A percentile compares a stretch with the other conserved stretches of the same genome.
phyloP scores from a whole-genome alignment of 805 yeast species.

The Suhomyces faveliae region DNA sequence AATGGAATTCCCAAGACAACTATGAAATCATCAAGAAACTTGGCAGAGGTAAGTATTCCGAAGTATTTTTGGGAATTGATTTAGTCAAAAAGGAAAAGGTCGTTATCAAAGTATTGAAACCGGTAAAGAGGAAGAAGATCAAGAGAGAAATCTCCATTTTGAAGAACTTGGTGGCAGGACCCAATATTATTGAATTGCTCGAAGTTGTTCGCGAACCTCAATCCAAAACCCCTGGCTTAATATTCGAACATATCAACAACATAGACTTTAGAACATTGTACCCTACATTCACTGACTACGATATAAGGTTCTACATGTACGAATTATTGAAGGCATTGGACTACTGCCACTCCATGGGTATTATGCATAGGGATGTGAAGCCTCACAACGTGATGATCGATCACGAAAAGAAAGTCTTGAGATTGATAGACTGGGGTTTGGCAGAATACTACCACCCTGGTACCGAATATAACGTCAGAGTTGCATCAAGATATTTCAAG shows the following conservation, averaged over 20 bases:
- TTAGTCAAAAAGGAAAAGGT: slow-evolving; percentile 59
- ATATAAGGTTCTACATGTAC: slow-evolving; percentile 79
- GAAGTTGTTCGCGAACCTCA: slow-evolving; percentile 88
- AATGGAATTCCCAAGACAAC: slow-evolving; percentile 83
- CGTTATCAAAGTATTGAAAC: slow-evolving; percentile 89
- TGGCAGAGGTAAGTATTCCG: slow-evolving; percentile 92
- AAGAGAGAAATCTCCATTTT: slow-evolving; percentile 86
- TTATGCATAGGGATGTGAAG: slow-evolving; percentile 91
- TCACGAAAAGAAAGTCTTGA: slow-evolving; percentile 56
- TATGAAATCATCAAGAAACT: slow-evolving; percentile 82
- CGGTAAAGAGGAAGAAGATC: slow-evolving; percentile 89
- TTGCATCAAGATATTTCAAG: slow-evolving; percentile 87
- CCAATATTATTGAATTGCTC: slow-evolving; percentile 69
- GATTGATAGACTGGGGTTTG: slow-evolving; percentile 92
- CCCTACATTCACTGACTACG: slow-evolving; percentile 72
- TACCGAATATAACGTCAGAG: slow-evolving; percentile 86
- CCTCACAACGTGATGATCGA: slow-evolving; percentile 95
- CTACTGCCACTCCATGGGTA: slow-evolving; percentile 89
- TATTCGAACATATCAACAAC: slow-evolving; percentile 82
- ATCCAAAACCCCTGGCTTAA: slow-evolving; percentile 82
- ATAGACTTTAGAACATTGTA: slow-evolving; percentile 83
- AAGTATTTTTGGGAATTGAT: slow-evolving; percentile 84
- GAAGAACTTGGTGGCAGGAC: slow-evolving; percentile 81
- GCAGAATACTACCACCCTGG: slow-evolving; percentile 93
- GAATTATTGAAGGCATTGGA: slow-evolving; percentile 82